Percentiles rank a stretch among this genome's conserved stretches.
Conservation (phyloP, 306 rosid species). For the Rubus parviflorus region DNA sequence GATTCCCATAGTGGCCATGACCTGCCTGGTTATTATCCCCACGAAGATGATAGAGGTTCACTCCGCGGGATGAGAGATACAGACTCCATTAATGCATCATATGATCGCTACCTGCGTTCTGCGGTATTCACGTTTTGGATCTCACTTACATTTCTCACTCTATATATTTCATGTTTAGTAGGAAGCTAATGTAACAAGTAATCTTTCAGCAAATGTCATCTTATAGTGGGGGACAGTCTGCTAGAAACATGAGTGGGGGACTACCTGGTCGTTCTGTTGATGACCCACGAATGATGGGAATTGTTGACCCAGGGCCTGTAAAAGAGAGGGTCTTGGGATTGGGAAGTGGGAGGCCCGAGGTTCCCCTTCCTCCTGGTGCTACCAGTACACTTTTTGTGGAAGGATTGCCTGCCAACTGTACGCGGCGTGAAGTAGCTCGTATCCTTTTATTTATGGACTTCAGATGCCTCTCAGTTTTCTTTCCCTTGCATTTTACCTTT, state of each 20-base stretch:
- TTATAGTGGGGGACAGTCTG: constrained; percentile 73
- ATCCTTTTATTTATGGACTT: constrained; percentile 48
- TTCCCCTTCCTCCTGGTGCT: constrained; percentile 92
- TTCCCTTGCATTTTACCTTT: constrained; percentile 18
- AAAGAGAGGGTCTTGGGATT: constrained; percentile 64
- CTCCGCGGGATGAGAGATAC: constrained; percentile 74
- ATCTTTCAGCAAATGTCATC: constrained; percentile 69
- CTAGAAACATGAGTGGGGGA: constrained; percentile 63
- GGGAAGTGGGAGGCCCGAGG: constrained; percentile 67
- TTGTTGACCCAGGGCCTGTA: constrained; percentile 56
- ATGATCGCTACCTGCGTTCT: constrained; percentile 85
- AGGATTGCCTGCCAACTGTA: constrained; percentile 88
- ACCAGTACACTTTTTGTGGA: constrained; percentile 89
- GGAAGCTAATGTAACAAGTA: constrained; percentile 31
- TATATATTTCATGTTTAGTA: constrained; percentile 12
- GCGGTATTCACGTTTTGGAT: constrained; percentile 58
- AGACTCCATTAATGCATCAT: constrained; percentile 92
- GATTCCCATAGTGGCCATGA: constrained; percentile 68
- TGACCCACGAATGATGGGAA: constrained; percentile 56
- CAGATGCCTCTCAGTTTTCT: not conserved
- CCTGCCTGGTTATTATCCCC: constrained; percentile 66
- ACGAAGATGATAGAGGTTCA: constrained; percentile 76
- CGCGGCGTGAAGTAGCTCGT: constrained; percentile 98
- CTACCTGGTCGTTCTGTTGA: constrained; percentile 56
- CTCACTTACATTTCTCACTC: constrained; percentile 4